Conservation (phyloP, 139 green algal genomes). For the Limnomonas spitsbergensis region DNA sequence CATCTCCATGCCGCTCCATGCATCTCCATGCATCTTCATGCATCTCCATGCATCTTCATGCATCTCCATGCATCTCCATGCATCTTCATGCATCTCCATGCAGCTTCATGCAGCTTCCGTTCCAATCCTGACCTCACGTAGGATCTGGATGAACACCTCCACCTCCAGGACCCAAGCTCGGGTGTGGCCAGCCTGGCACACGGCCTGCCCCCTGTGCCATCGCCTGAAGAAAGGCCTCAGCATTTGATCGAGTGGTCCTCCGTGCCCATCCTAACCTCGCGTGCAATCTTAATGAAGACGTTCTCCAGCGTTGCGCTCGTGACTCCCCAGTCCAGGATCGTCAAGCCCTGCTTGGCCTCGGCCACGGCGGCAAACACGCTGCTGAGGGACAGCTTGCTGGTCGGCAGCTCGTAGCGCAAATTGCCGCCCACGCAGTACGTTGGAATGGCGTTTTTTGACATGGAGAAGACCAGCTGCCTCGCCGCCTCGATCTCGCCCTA, state of each 20-base stretch:
- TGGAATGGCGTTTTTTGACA: slow-evolving; percentile 28
- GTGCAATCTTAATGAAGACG: slow-evolving; percentile 1
- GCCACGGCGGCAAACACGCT: slow-evolving; percentile 66
- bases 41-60: too few relatives aligned
- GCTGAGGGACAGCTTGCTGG: slow-evolving; percentile 42
- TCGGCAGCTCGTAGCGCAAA: slow-evolving; percentile 66
- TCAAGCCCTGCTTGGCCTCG: slow-evolving; percentile 25
- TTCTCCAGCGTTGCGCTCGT: slow-evolving; percentile 17
- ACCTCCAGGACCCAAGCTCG: too few relatives aligned
- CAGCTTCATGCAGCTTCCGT: too few relatives aligned
- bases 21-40: too few relatives aligned
- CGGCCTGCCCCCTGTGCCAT: too few relatives aligned
- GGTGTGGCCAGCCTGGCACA: too few relatives aligned
- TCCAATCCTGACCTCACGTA: too few relatives aligned
- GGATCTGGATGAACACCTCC: too few relatives aligned
- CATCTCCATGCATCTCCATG: too few relatives aligned
- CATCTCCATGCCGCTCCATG: too few relatives aligned
- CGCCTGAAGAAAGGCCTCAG: too few relatives aligned
- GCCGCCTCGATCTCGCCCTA: background rate
- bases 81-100: too few relatives aligned
- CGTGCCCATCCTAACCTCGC: background rate
- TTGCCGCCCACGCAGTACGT: slow-evolving; percentile 66
- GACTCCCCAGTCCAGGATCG: slow-evolving; percentile 79
- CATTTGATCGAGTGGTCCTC: background rate
- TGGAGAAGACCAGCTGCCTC: background rate